Percentiles rank a stretch among this genome's conserved stretches.
phyloP scores from a whole-genome alignment of 495 filamentous ascomycete species.

The Penicillium fimorum region DNA sequence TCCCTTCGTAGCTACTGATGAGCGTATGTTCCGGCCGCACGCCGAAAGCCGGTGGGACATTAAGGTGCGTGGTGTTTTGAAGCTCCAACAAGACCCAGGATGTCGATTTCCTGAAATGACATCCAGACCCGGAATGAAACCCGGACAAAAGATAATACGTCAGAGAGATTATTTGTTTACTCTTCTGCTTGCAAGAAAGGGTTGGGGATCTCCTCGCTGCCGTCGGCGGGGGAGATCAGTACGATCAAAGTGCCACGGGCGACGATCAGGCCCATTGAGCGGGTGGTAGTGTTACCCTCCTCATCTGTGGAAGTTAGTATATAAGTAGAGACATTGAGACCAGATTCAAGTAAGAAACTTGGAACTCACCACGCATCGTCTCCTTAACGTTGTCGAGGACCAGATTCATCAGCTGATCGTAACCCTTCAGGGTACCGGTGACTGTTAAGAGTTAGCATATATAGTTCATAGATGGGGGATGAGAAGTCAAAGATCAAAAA shows the following conservation, averaged over 20 bases:
- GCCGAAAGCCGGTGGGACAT: conserved; percentile 12
- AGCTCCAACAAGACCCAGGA: neutral
- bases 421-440: conserved; percentile 85
- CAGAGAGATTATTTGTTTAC: conserved; percentile 19
- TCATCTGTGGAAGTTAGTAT: conserved; percentile 60
- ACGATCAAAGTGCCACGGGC: conserved; percentile 90
- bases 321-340: neutral
- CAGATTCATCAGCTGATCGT: conserved; percentile 95
- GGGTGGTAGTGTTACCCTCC: conserved; percentile 80
- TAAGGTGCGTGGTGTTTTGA: conserved; percentile 3
- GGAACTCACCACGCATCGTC: conserved; percentile 68
- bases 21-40: conserved; percentile 15
- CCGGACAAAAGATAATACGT: neutral
- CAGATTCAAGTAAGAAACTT: neutral
- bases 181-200: conserved; percentile 78
- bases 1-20: conserved; percentile 29
- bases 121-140: neutral
- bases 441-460: conserved; percentile 50
- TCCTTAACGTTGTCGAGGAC: conserved; percentile 95
- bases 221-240: conserved; percentile 87
- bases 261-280: conserved; percentile 85
- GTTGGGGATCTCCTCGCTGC: conserved; percentile 93
- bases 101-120: conserved; percentile 2
- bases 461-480: conserved; percentile 7
- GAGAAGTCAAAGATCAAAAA: neutral